A percentile compares a stretch with the other conserved stretches of the same genome.
Evolutionary conservation across 441 rosid genomes (phyloP).

Genomic region (Pelargonium myrrhifolium): DNA sequence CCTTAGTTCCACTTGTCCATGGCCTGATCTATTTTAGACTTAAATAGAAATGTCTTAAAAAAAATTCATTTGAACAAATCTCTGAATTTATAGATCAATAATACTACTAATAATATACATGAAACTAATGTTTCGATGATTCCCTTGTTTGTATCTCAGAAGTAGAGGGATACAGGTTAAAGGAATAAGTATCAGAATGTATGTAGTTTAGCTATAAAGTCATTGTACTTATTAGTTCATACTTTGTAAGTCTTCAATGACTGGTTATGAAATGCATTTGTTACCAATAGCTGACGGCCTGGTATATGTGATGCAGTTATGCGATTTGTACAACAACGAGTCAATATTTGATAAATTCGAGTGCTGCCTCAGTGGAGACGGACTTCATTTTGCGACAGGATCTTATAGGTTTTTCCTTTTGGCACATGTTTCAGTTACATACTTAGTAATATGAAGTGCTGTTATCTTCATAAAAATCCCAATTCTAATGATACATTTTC

Average conservation of each 20-base stretch:
- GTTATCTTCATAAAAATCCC: slow-evolving; percentile 3
- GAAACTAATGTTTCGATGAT: too few relatives aligned
- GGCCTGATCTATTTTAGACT: background rate
- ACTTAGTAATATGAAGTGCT: slow-evolving; percentile 9
- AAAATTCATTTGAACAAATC: background rate
- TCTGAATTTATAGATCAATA: too few relatives aligned
- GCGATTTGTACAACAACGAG: slow-evolving; percentile 56
- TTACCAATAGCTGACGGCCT: slow-evolving; percentile 15
- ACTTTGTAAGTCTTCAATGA: background rate
- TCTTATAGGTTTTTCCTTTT: slow-evolving; percentile 51
- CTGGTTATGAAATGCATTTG: background rate
- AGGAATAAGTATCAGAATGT: background rate
- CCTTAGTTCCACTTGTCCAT: background rate
- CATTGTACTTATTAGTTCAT: background rate
- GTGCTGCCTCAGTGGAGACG: slow-evolving; percentile 61
- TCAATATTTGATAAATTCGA: slow-evolving; percentile 67
- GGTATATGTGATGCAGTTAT: slow-evolving; percentile 38
- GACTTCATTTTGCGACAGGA: slow-evolving; percentile 58
- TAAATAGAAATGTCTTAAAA: background rate
- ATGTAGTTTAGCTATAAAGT: background rate
- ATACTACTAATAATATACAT: too few relatives aligned
- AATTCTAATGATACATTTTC: slow-evolving; percentile 18
- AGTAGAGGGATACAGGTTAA: background rate
- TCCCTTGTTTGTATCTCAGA: background rate
- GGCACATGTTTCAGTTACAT: slow-evolving; percentile 13